Conservation (phyloP, 495 filamentous ascomycete species). For the Ramalina intermedia region DNA sequence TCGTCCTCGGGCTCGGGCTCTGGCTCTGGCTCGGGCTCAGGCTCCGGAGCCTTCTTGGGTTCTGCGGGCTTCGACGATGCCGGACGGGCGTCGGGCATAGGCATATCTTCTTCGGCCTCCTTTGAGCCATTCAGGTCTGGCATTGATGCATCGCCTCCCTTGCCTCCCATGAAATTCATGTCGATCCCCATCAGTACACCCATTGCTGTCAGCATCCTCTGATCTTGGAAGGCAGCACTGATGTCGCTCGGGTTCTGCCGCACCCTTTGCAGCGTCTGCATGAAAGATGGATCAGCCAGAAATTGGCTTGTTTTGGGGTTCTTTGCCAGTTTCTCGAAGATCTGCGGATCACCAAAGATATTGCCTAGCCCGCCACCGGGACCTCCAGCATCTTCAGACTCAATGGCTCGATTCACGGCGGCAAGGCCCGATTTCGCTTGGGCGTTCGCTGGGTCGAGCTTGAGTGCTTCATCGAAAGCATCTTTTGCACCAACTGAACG, state of each 20-base stretch:
- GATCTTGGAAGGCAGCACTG: constrained; percentile 71
- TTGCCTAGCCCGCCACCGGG: constrained; percentile 65
- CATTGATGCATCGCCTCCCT: constrained; percentile 30
- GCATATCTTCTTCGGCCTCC: constrained; percentile 58
- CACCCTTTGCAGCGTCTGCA: constrained; percentile 71
- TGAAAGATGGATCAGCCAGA: constrained; percentile 76
- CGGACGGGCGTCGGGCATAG: constrained; percentile 58
- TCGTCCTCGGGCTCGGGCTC: constrained; percentile 60
- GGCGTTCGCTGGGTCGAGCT: constrained; percentile 79
- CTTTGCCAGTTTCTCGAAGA: constrained; percentile 75
- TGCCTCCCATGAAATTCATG: constrained; percentile 62
- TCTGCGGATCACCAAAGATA: constrained; percentile 85
- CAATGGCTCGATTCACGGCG: constrained; percentile 75
- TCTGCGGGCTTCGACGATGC: constrained; percentile 34
- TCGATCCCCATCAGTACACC: constrained; percentile 88
- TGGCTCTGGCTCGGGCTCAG: constrained; percentile 47
- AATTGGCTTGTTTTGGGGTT: constrained; percentile 87
- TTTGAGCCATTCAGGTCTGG: constrained; percentile 21
- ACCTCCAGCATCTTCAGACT: constrained; percentile 52
- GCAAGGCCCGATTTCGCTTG: constrained; percentile 80
- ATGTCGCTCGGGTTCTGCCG: constrained; percentile 67
- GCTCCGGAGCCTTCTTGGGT: constrained; percentile 41
- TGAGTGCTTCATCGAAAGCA: constrained; percentile 82
- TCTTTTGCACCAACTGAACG: constrained; percentile 57
- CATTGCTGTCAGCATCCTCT: constrained; percentile 84